These are phyloP conservation scores for Yarrowia sp. DNA, from an alignment of 805 yeast species.

Conservation along the genomic window DNA sequence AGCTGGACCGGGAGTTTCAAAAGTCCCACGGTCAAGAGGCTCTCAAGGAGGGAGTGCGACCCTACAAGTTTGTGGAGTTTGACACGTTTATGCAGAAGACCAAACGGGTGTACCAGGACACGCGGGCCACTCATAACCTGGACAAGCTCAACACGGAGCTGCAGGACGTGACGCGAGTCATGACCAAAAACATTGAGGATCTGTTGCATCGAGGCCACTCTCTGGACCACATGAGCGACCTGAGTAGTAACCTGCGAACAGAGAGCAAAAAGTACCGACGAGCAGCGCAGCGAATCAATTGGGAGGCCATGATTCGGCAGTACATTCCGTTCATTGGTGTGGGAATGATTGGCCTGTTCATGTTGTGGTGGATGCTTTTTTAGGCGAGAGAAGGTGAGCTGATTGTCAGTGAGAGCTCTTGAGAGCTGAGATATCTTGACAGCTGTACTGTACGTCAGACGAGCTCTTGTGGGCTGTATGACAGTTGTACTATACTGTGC, in stretches of 20 bases:
- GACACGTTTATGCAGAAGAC: conserved; percentile 72
- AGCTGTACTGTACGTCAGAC: too few relatives aligned
- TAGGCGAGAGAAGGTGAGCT: too few relatives aligned
- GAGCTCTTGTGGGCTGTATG: too few relatives aligned
- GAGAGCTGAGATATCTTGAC: too few relatives aligned
- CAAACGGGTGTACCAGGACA: conserved; percentile 83
- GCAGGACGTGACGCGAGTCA: conserved; percentile 89
- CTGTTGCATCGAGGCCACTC: conserved; percentile 92
- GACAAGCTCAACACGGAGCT: conserved; percentile 83
- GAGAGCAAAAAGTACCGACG: conserved; percentile 85
- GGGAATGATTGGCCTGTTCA: conserved; percentile 62
- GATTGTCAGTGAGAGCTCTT: too few relatives aligned
- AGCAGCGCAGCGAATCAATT: conserved; percentile 85
- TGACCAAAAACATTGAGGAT: conserved; percentile 96
- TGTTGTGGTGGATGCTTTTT: conserved; percentile 78
- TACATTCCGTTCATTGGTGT: conserved; percentile 82
- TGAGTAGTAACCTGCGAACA: conserved; percentile 71
- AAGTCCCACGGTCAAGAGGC: conserved; percentile 74
- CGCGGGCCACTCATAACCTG: conserved; percentile 81
- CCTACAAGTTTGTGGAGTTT: conserved; percentile 85
- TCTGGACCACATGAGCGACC: conserved; percentile 80
- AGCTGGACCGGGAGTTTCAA: conserved; percentile 74
- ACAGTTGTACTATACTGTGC: too few relatives aligned
- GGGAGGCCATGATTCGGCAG: conserved; percentile 83
- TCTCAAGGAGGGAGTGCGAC: conserved; percentile 62